These are phyloP conservation scores for Vickermania ingenoplastis DNA, from an alignment of 208 protist species.

Conservation along the genomic window DNA sequence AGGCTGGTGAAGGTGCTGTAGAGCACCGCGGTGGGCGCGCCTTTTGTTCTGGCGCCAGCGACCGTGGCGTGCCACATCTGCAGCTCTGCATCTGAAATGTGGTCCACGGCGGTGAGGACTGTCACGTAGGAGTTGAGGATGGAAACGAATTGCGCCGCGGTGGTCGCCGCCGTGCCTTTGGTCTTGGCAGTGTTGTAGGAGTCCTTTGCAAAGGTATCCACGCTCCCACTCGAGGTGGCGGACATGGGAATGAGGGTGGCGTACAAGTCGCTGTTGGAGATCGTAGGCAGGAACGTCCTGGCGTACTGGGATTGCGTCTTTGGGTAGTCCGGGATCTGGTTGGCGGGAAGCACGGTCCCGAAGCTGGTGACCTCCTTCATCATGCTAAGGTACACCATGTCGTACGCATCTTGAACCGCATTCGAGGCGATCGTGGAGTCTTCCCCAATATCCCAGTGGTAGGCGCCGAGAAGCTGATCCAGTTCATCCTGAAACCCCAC, in stretches of 20 bases:
- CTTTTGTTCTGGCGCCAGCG: not conserved
- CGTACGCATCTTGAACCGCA: not conserved
- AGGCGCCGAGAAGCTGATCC: not conserved
- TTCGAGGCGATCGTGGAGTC: not conserved
- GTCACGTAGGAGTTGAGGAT: not conserved
- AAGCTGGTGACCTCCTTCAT: not conserved
- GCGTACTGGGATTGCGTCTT: not conserved
- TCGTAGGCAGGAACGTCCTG: not conserved
- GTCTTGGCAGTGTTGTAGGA: not conserved
- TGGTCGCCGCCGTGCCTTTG: not conserved
- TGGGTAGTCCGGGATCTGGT: not conserved
- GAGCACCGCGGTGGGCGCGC: not conserved
- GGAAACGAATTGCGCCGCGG: not conserved
- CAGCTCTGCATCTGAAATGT: not conserved
- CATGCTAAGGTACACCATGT: not conserved
- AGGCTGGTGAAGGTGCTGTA: not conserved
- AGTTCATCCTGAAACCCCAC: not conserved
- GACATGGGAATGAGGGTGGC: not conserved
- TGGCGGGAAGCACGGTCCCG: not conserved
- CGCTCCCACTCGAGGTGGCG: not conserved
- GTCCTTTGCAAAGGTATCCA: not conserved
- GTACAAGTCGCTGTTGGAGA: not conserved
- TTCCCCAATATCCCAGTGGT: not conserved
- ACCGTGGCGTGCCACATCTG: constrained; percentile 3
- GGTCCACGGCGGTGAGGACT: not conserved